Evolutionary conservation across 208 protist species (phyloP), one percentile per base, ranked within the genome.

Genomic region (Crithidia brevicula): DNA sequence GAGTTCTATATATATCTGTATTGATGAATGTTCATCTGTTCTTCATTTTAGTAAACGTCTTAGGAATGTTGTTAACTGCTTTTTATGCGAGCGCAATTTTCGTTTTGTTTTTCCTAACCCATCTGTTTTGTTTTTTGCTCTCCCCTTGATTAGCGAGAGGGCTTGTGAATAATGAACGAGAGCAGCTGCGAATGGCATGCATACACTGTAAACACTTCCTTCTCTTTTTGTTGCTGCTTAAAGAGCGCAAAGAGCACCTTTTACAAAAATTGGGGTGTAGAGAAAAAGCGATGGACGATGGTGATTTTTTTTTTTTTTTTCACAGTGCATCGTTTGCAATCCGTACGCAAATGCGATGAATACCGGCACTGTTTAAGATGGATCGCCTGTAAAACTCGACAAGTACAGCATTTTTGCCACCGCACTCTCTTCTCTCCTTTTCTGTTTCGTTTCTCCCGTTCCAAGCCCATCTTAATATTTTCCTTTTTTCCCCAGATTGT

Each of bases 401-500:
- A 7, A 7, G 36, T 16, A 40, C 36, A 13, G 36, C 36, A 7
- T 13, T 40, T 13, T 40, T 16, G 15, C 8, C 36, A 40, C 10
- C 36, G 36, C 36, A 13, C 36, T 16, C 1, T 7, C 36, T 31
- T 10, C 52, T 28, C 11, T 51, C 25, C 20, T 38, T 61, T 10
- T 42, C 49, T 68, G 1, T 11, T 49, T 49, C 22, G 6, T 28
- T 30, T 22, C 51, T 34, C n/a, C n/a, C 54, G 31, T 33, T n/a
- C 6, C 18, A 18, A 13, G 6, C 28, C 20, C 45, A 51, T 22
- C 27, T 22, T 7, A 6, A 23, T 36, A 51, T 62, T 67, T 67
- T 67, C 51, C 62, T 45, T 51, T 53, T 9, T 34, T 56, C 27
- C 43, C n/a, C n/a, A n/a, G n/a, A 40, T 2, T 27, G 58, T 40